phyloP scores from a whole-genome alignment of 2,329 filamentous ascomycete species.

The Diaporthe sp. region DNA sequence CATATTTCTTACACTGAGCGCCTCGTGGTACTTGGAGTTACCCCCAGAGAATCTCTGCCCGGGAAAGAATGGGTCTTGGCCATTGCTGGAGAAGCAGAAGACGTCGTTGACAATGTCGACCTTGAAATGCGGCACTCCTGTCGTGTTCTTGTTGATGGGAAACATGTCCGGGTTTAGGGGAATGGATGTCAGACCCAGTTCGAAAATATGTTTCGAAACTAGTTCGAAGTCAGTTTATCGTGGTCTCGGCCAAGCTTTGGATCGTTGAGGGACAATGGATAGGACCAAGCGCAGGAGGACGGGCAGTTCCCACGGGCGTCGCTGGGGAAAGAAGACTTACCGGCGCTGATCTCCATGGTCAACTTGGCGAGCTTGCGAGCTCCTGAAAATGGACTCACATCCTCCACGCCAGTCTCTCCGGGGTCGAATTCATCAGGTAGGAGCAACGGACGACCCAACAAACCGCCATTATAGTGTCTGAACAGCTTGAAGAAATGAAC shows the following conservation, averaged over 20 bases:
- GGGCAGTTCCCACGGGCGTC: background rate
- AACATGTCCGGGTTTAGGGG: background rate
- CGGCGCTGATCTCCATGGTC: fast-evolving
- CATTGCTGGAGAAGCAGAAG: background rate
- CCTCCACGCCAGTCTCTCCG: background rate
- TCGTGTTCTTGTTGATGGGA: background rate
- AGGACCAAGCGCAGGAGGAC: background rate
- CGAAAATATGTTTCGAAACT: background rate
- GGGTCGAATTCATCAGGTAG: too few species aligned
- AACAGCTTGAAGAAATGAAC: background rate
- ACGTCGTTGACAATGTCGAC: background rate
- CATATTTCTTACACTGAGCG: background rate
- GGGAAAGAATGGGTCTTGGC: background rate
- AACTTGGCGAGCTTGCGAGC: too few species aligned
- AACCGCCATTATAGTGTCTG: background rate
- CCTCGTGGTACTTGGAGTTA: background rate
- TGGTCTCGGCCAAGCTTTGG: background rate
- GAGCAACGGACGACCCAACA: too few species aligned
- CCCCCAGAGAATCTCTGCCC: background rate
- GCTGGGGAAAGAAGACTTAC: background rate
- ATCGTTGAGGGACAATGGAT: background rate
- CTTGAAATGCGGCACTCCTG: background rate
- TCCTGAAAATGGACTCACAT: background rate
- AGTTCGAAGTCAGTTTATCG: background rate
- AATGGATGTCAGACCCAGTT: background rate